Base-by-base conservation (phyloP, 805 yeast genomes). In the Phaffomyces thermotolerans region DNA sequence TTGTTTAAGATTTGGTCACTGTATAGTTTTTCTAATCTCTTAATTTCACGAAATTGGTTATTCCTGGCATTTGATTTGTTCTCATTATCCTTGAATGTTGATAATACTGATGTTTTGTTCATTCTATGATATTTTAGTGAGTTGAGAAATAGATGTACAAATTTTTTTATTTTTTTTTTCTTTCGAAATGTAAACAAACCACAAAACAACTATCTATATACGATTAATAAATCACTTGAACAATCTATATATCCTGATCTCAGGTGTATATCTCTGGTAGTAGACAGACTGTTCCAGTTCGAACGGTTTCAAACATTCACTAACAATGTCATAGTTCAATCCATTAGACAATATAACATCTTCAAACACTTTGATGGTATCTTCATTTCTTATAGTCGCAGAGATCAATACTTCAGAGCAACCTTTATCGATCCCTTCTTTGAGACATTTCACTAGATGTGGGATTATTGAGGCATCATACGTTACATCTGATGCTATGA, bases 401-500 rank as follows among this genome's bases (percentile, higher is more conserved):
- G 95, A 81, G 14, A 90, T 71, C 7, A 75, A 43, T 2, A 72
- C 75, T 27, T 48, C 49, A n/a, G 39, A 41, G 48, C 45, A 50
- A 2, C 37, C 59, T 38, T 30, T 41, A 13, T 29, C 29, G 24
- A 58, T 49, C 20, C 53, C 59, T 40, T 52, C 54, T 13, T 22
- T 48, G 3, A 84, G 56, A 10, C 81, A 73, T 5, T 56, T 47
- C n/a, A 78, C 71, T 34, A 90, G 67, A 22, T 63, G 63, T 0
- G 79, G 78, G 18, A 87, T 69, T 3, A 79, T 68, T 4, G 73
- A 64, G 3, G 78, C 58, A 55, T 90, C 97, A 61, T 85, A 90
- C 0, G 96, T 87, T 13, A 90, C 87, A 61, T 90, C 98, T 0
- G 96, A 93, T 0, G 90, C 96, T 4, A 87, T 56, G 1, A 88